Evolutionary conservation across 139 green algal species (phyloP), one percentile per base, ranked within the genome.

Genomic region (Gonium pectorale): DNA sequence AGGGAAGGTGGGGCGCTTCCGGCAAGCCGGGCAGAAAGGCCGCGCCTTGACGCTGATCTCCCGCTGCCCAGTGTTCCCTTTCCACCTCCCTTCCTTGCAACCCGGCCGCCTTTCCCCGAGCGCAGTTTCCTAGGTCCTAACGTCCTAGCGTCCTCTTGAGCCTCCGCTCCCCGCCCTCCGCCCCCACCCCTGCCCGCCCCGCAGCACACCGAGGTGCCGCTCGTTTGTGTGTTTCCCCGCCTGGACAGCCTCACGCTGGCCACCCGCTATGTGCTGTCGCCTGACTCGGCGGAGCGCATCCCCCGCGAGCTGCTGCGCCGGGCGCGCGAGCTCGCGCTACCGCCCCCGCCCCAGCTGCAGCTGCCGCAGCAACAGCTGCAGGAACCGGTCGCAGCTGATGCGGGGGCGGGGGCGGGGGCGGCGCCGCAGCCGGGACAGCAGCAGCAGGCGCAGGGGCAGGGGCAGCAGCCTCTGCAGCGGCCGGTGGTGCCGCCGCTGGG

Each of bases 181-280:
- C 46, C 19, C 31, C 11, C 31, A 5, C 67, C 7, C 63, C 27
- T 60, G 5, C 51, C 72, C 17, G 19, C 52, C 73, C 29, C 8
- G 59, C 78, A 84, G 78, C 43, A 64, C 62, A 74, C 78, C 9
- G 62, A 74, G 62, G 63, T 84, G 31, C 63, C 78, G 3, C 78
- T 84, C 63, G 62, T 51, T 21, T 59, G 43, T 0, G 78, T 75
- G 38, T 84, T 84, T 31, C 78, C 78, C 2, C 0, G 3, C 22
- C 62, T 84, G 63, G 62, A 74, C 5, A 63, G 75, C 7, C 78
- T 84, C 33, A 5, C 43, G 44, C 78, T 84, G 63, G 31, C 38
- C 22, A 84, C 78, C 7, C 78, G 63, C 78, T 84, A 75, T 46
- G 44, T 74, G 60, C 62, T 84, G 17, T 75, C 29, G 31, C 63